Percentiles rank a stretch among this genome's conserved stretches.
Evolutionary conservation across 257 asterid species (phyloP).

Genomic region (Orobanche coerulescens): DNA sequence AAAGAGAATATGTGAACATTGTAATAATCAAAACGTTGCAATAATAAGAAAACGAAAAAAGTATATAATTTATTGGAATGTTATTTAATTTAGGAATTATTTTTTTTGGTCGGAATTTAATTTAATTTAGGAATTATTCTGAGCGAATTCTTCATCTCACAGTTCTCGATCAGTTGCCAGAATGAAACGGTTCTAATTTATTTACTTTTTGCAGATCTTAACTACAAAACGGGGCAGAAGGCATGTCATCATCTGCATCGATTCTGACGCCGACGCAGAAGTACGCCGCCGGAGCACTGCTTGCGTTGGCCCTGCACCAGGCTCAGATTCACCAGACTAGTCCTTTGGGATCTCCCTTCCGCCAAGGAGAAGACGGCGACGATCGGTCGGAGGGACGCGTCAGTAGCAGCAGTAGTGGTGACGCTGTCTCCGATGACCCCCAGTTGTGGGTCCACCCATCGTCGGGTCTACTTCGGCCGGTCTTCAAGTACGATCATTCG

Average conservation of each 20-base stretch:
- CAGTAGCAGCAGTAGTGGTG: conserved; percentile 69
- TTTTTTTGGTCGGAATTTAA: too few relatives aligned
- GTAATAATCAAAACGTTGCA: too few relatives aligned
- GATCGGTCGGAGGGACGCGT: conserved; percentile 39
- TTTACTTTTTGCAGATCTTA: not conserved
- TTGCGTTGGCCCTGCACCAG: conserved; percentile 67
- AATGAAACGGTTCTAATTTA: not conserved
- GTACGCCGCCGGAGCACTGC: conserved; percentile 77
- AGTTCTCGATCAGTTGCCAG: conserved; percentile 8
- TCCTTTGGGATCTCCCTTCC: conserved; percentile 55
- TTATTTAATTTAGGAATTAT: too few relatives aligned
- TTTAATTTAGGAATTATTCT: too few relatives aligned
- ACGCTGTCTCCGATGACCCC: conserved; percentile 59
- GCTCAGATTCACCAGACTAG: conserved; percentile 69
- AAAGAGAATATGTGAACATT: too few relatives aligned
- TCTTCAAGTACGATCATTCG: conserved; percentile 45
- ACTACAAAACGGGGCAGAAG: not conserved
- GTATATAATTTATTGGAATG: too few relatives aligned
- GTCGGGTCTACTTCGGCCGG: conserved; percentile 63
- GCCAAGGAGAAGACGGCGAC: conserved; percentile 22
- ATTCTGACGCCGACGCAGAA: conserved; percentile 60
- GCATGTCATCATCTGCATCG: conserved; percentile 37
- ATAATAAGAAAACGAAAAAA: too few relatives aligned
- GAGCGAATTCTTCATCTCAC: too few relatives aligned
- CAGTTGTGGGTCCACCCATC: conserved; percentile 66